Percentiles rank a stretch among this genome's conserved stretches.
phyloP scores from a whole-genome alignment of 2,329 filamentous ascomycete species.

The Ciborinia camelliae region DNA sequence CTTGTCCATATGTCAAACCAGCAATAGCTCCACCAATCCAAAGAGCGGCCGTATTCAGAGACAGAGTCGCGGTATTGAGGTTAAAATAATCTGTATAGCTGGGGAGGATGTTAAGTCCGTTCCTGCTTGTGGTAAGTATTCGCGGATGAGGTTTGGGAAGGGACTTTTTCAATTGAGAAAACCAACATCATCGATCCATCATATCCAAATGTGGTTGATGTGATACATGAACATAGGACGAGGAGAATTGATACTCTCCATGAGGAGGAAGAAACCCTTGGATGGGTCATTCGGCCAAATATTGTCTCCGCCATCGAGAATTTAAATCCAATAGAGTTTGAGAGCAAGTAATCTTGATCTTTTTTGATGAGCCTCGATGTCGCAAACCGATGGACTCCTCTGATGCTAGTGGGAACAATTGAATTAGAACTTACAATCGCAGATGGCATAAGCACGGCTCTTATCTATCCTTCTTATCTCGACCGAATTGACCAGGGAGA shows the following conservation, averaged over 20 bases:
- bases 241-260: slow-evolving; percentile 17
- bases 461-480: slow-evolving; percentile 2
- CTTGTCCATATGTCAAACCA: slow-evolving; percentile 40
- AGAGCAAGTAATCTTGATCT: background rate
- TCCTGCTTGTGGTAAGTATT: slow-evolving; percentile 30
- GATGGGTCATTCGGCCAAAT: background rate
- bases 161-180: background rate
- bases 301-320: slow-evolving; percentile 1
- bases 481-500: background rate
- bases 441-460: background rate
- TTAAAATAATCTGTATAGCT: slow-evolving; percentile 55
- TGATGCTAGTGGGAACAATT: background rate
- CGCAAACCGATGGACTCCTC: background rate
- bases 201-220: slow-evolving; percentile 29
- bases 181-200: slow-evolving; percentile 29
- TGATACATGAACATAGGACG: slow-evolving; percentile 25
- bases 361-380: background rate
- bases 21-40: slow-evolving; percentile 51
- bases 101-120: slow-evolving; percentile 55
- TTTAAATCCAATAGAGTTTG: background rate
- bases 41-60: slow-evolving; percentile 53
- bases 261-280: slow-evolving; percentile 18
- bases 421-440: background rate
- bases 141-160: background rate
- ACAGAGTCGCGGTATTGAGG: slow-evolving; percentile 49